Evolutionary conservation across 2,329 filamentous ascomycete species (phyloP).

Genomic region (Aspergillus novoparasiticus): DNA sequence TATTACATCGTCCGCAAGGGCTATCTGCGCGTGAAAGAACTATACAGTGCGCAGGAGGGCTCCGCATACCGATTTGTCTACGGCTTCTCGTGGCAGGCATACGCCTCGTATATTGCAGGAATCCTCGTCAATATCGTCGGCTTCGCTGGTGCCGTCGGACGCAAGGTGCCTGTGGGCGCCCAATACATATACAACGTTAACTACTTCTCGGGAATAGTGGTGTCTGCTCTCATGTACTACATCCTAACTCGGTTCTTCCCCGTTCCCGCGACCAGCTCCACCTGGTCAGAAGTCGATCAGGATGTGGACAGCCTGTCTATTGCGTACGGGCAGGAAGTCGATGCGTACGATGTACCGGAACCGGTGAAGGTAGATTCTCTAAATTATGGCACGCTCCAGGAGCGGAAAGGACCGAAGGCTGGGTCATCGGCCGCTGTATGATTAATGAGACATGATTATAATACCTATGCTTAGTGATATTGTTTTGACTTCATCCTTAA

Average conservation of each 20-base stretch:
- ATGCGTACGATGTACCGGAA: slow-evolving; percentile 28
- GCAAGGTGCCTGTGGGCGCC: slow-evolving; percentile 72
- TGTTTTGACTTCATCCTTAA: slow-evolving; percentile 4
- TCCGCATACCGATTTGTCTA: slow-evolving; percentile 71
- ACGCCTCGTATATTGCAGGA: slow-evolving; percentile 77
- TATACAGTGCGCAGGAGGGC: slow-evolving; percentile 69
- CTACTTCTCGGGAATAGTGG: slow-evolving; percentile 82
- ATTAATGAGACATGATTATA: slow-evolving; percentile 11
- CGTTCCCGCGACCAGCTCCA: slow-evolving; percentile 71
- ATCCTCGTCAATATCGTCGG: slow-evolving; percentile 91
- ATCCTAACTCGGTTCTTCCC: slow-evolving; percentile 69
- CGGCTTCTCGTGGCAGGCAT: slow-evolving; percentile 82
- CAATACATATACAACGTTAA: slow-evolving; percentile 88
- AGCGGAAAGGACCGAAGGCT: slow-evolving; percentile 28
- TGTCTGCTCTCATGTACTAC: slow-evolving; percentile 70
- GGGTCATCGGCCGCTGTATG: slow-evolving; percentile 13
- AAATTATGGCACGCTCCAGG: slow-evolving; percentile 12
- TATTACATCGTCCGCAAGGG: slow-evolving; percentile 86
- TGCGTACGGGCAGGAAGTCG: slow-evolving; percentile 36
- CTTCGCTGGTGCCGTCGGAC: slow-evolving; percentile 79
- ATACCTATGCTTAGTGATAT: neutral
- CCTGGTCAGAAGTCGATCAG: slow-evolving; percentile 72
- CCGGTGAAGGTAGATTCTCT: slow-evolving; percentile 8
- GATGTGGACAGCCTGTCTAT: slow-evolving; percentile 34
- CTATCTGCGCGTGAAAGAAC: slow-evolving; percentile 74